Evolutionary conservation across 768 basidiomycete genomes (phyloP).

Genomic region (Leucogyrophana mollusca): DNA sequence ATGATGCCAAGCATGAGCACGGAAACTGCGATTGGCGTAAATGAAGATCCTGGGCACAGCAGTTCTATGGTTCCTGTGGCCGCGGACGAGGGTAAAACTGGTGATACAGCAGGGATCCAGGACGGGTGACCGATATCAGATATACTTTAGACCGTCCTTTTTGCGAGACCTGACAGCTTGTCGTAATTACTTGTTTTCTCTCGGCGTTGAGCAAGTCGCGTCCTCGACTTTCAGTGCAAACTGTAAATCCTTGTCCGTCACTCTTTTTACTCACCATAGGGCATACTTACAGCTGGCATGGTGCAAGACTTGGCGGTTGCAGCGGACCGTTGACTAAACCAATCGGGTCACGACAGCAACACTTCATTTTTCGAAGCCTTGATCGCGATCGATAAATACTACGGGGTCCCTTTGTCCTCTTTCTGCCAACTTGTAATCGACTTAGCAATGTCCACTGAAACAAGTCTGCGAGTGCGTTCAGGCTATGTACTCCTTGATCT

Average conservation of each 20-base stretch:
- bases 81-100: slow-evolving; percentile 23
- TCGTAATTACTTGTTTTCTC: not conserved
- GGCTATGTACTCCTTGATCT: not conserved
- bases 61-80: slow-evolving; percentile 25
- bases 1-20: slow-evolving; percentile 10
- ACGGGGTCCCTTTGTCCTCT: too few relatives aligned
- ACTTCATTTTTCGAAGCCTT: too few relatives aligned
- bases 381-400: too few relatives aligned
- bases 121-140: too few relatives aligned
- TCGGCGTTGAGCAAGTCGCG: not conserved
- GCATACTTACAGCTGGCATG: too few relatives aligned
- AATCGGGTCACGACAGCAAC: too few relatives aligned
- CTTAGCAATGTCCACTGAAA: slow-evolving; percentile 26
- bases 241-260: not conserved
- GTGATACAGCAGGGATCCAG: slow-evolving; percentile 6
- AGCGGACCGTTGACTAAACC: too few relatives aligned
- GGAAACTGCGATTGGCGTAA: slow-evolving; percentile 1
- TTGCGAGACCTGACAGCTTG: too few relatives aligned
- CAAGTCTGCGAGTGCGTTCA: slow-evolving; percentile 46
- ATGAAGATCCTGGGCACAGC: slow-evolving; percentile 34
- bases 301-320: too few relatives aligned
- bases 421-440: slow-evolving; percentile 4
- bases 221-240: slow-evolving; percentile 1
- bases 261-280: too few relatives aligned
- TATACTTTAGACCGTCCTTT: too few relatives aligned